Evolutionary conservation across 2,329 filamentous ascomycete genomes (phyloP).

Genomic region (Aspergillus novofumigatus): DNA sequence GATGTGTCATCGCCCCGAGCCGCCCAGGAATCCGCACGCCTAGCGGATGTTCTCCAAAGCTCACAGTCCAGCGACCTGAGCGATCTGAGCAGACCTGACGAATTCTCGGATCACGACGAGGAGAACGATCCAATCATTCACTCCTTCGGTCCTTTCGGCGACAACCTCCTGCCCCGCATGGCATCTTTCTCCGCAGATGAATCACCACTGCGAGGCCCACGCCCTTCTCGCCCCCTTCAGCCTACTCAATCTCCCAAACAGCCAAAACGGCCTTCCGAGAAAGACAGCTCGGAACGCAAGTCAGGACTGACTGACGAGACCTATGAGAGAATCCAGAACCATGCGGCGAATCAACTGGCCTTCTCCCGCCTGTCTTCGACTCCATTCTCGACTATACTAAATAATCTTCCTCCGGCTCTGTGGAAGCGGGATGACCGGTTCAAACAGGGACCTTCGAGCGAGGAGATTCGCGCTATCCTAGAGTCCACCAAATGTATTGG

Average conservation of each 20-base stretch:
- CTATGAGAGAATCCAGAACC: constrained; percentile 56
- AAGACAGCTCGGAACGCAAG: constrained; percentile 17
- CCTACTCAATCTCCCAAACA: constrained; percentile 30
- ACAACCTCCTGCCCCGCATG: constrained; percentile 76
- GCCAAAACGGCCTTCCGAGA: constrained; percentile 19
- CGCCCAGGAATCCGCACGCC: constrained; percentile 30
- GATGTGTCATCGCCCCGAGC: constrained; percentile 27
- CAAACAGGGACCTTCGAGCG: constrained; percentile 50
- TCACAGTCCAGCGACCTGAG: constrained; percentile 32
- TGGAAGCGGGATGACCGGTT: constrained; percentile 48
- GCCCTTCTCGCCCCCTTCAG: constrained; percentile 30
- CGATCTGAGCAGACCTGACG: constrained; percentile 47
- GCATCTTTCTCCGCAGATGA: constrained; percentile 67
- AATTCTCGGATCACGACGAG: constrained; percentile 77
- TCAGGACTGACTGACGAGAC: constrained; percentile 21
- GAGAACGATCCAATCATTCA: constrained; percentile 92
- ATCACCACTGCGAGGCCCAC: constrained; percentile 54
- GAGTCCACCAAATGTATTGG: constrained; percentile 75
- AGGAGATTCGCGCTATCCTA: constrained; percentile 66
- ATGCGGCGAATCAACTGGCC: constrained; percentile 91
- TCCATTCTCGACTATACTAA: constrained; percentile 82
- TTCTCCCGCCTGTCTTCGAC: constrained; percentile 90
- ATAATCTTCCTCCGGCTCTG: constrained; percentile 68
- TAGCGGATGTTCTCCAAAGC: constrained; percentile 25
- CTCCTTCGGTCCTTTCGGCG: constrained; percentile 86